Evolutionary conservation across 164 flowering plant genomes (phyloP), one percentile per base, ranked within the genome.

Genomic region (Santalum album): DNA sequence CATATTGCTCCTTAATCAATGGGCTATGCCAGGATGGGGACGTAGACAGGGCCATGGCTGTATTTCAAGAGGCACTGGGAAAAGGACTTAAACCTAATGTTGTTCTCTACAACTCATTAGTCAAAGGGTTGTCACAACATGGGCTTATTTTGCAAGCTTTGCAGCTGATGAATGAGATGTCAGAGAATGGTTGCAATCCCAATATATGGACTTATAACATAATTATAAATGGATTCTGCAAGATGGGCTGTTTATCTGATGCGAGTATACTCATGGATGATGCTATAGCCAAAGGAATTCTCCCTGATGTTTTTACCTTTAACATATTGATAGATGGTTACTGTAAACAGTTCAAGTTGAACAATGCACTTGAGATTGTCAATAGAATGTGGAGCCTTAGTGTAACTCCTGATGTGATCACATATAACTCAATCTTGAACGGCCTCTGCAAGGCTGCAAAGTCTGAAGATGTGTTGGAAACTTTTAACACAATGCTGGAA

Each of bases 281-380:
- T 61, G 90, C 91, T 38, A 74, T 82, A 29, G 40, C 70, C 23
- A 75, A 72, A 55, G 97, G 97, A 20, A 68, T 61, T 54, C 54
- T 83, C 61, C 97, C 90, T 12, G 97, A 90, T 55, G 74, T 85
- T 59, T 90, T 78, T 60, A 90, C 94, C 25, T 87, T 84, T 57
- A 90, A 90, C 65, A 87, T 94, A 12, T 55, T 90, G 65, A 74
- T 90, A 40, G 87, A 85, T 71, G 97, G 96, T 22, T 85, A 80
- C 60, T 85, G 87, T 61, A 90, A 76, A 57, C 76, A 72, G 63
- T 59, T 67, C 54, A 82, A 85, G 65, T 53, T 87, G 60, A 78
- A 75, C 38, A 67, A 58, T 46, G 94, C 94, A 6, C 45, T 87
- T 61, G 79, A 78, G 58, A 64, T 83, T 34, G 56, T 85, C 16